Base-by-base conservation (phyloP, 2,329 filamentous ascomycete species). In the Phaeosphaeriaceae sp. region DNA sequence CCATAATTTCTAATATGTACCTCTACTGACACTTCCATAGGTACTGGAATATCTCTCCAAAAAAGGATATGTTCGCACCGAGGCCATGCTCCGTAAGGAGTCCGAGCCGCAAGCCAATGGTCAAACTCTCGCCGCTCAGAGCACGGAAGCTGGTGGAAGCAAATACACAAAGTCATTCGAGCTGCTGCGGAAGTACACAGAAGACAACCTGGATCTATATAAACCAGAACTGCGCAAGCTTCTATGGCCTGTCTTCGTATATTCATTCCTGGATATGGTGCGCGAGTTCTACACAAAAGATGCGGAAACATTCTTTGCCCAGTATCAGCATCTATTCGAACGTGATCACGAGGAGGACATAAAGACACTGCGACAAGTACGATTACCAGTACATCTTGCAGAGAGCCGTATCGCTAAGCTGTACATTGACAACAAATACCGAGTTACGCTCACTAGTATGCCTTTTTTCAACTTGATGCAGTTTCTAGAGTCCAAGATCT, bases 31-130 rank as follows among this genome's bases (percentile, higher is more conserved):
- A 12, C 12, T 2, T 11, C 17, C 18, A 8, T 65, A 89, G 86
- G 87, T 99, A 3, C 92, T 96, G 7, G 94, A 99, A 64, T 99
- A 99, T 72, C 81, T 99, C 1, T 85, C 92, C 2, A 99, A 99
- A 73, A 92, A 97, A 60, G 94, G 94, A 0, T 99, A 97, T 74
- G 92, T 87, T 45, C 84, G 89, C 18, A 97, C 94, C 1, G 94
- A 99, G 74, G 90, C 93, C 16, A 90, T 94, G 70, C 89, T 99
- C 44, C 86, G 94, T 35, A 88, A 91, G 72, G 94, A 99, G 74
- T 96, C 92, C 1, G 87, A 89, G 18, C 87, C 92, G 61, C 82
- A 94, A 34, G 90, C 93, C 17, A 90, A 92, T 70, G 92, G 92
- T 7, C 85, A 88, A 50, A 90, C 91, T 2, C 83, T 93, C 28